phyloP scores from a whole-genome alignment of 1,284 basidiomycete species.

The Puccinia novopanici region DNA sequence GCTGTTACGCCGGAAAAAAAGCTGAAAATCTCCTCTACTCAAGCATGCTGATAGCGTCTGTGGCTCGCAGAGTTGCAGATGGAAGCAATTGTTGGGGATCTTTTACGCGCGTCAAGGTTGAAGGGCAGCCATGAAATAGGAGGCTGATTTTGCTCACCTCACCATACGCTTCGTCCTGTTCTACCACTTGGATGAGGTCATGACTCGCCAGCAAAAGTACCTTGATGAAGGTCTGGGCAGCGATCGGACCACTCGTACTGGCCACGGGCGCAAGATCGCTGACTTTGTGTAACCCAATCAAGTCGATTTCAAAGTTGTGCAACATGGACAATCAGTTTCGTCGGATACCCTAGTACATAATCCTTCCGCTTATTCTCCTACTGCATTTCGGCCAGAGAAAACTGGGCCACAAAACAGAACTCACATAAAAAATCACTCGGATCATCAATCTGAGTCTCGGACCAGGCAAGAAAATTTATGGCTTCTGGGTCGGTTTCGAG shows the following conservation, averaged over 20 bases:
- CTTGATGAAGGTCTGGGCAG: slow-evolving; percentile 48
- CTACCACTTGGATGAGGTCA: slow-evolving; percentile 34
- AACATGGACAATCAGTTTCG: no score
- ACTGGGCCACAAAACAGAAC: not conserved
- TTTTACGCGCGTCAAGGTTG: not conserved
- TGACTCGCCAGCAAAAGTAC: slow-evolving; percentile 39
- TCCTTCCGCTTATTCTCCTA: not conserved
- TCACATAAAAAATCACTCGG: slow-evolving; percentile 46
- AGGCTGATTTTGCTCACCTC: slow-evolving; percentile 35
- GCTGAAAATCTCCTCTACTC: no score
- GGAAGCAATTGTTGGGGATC: not conserved
- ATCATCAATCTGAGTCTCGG: slow-evolving; percentile 33
- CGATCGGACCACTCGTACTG: slow-evolving; percentile 38
- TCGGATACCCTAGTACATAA: not conserved
- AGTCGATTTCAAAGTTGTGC: not conserved
- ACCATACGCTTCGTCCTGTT: slow-evolving; percentile 51
- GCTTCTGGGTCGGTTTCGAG: slow-evolving; percentile 32
- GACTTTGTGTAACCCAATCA: slow-evolving; percentile 22
- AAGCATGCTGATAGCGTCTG: no score
- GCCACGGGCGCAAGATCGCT: slow-evolving; percentile 49
- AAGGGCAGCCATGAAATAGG: not conserved
- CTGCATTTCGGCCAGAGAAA: not conserved
- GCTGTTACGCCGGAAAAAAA: not conserved
- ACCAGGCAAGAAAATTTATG: slow-evolving; percentile 42
- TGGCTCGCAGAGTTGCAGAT: no score